Evolutionary conservation across 2,329 filamentous ascomycete genomes (phyloP), one percentile per base, ranked within the genome.

Genomic region (Ambrosiella beaveri): DNA sequence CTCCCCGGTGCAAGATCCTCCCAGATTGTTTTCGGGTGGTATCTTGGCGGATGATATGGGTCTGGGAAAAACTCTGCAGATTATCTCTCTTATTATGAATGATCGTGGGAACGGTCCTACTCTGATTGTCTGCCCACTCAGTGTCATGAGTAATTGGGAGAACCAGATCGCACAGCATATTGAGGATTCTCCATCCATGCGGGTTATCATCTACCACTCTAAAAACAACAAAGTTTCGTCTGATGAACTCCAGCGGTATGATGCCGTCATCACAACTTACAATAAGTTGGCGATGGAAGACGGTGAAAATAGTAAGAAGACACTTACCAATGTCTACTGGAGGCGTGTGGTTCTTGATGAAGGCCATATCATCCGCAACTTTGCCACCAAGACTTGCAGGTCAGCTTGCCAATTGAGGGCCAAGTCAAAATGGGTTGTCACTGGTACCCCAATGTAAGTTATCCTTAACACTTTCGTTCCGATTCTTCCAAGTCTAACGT

Each of bases 11-110:
- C 8, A 41, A 5, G 8, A 67, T 2, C 69, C 75, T 1, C 88
- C 88, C 0, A 68, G 71, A 0, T 74, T 95, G 19, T 80, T 86
- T 6, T 86, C 81, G 54, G 89, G 89, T 15, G 89, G 89, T 38
- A 89, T 95, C 54, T 75, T 95, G 7, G 88, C 88, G 1, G 89
- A 95, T 67, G 89, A 95, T 65, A 95, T 95, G 90, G 89, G 89
- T 2, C 71, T 95, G 4, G 89, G 89, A 27, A 95, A 95, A 71
- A 95, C 89, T 0, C 75, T 95, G 7, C 86, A 95, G 66, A 78
- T 89, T 53, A 91, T 95, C 63, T 86, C 86, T 57, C 71, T 94
- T 40, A 84, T 95, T 58, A 71, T 90, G 55, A 73, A 73, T 3
- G 75, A 74, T 5, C 71, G 71, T 19, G 71, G 71, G 0, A 67